A percentile compares a stretch with the other conserved stretches of the same genome.
Conservation (phyloP, 768 basidiomycete genomes). For the Mrakia gelida region DNA sequence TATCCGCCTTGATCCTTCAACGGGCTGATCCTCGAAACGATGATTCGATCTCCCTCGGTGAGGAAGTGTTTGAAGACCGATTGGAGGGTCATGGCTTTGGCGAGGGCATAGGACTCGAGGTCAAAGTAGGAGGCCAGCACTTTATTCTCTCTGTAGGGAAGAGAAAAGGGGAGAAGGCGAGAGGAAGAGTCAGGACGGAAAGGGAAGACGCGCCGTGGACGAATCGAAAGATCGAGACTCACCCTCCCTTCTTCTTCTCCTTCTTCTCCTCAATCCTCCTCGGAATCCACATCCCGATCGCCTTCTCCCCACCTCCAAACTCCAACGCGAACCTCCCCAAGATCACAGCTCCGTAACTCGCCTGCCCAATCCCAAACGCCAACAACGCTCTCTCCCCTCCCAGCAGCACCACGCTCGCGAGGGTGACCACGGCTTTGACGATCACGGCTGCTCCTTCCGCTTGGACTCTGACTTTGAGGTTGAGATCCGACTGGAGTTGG, state of each 20-base stretch:
- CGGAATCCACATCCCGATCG: slow-evolving; percentile 22
- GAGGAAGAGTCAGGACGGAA: neutral
- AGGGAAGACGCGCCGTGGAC: neutral
- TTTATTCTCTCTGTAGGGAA: neutral
- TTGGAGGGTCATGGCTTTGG: slow-evolving; percentile 79
- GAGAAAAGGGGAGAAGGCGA: neutral
- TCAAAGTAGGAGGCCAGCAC: slow-evolving; percentile 45
- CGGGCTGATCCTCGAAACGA: slow-evolving; percentile 77
- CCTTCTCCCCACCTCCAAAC: slow-evolving; percentile 37
- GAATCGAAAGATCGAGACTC: neutral
- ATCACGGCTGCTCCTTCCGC: slow-evolving; percentile 83
- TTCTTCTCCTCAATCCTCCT: neutral
- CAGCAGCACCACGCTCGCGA: slow-evolving; percentile 55
- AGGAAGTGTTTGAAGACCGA: slow-evolving; percentile 88
- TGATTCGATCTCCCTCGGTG: slow-evolving; percentile 90
- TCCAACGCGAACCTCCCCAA: slow-evolving; percentile 55
- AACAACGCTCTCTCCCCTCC: slow-evolving; percentile 58
- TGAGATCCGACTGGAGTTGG: slow-evolving; percentile 55
- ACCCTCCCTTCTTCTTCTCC: slow-evolving; percentile 5
- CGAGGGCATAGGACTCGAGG: slow-evolving; percentile 55
- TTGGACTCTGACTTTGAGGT: slow-evolving; percentile 66
- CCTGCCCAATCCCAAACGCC: slow-evolving; percentile 82
- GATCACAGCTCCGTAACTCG: slow-evolving; percentile 62
- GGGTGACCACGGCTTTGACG: slow-evolving; percentile 66
- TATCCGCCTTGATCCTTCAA: slow-evolving; percentile 89